Conservation (phyloP, 73 alveolate genomes). For the Paramecium primaurelia region DNA sequence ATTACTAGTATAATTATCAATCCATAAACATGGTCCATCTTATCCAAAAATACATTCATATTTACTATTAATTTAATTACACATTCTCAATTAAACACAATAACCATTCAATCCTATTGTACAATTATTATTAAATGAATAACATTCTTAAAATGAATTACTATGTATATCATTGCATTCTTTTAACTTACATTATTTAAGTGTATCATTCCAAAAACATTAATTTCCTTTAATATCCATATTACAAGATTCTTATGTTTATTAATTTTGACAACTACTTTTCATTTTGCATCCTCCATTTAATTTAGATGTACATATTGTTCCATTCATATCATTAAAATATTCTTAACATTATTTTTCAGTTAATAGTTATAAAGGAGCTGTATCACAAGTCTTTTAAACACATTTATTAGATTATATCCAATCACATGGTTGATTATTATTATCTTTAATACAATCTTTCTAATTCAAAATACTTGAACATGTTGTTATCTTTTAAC, state of each 20-base stretch:
- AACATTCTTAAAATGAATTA: neutral
- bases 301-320: neutral
- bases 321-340: neutral
- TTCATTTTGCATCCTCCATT: neutral
- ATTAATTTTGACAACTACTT: neutral
- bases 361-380: neutral
- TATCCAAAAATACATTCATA: neutral
- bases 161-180: neutral
- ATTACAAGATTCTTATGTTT: neutral
- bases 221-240: neutral
- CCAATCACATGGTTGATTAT: neutral
- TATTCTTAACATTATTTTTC: neutral
- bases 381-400: neutral
- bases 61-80: neutral
- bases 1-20: neutral
- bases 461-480: neutral
- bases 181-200: neutral
- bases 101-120: neutral
- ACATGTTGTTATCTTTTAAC: neutral
- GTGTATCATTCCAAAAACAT: neutral
- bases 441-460: neutral
- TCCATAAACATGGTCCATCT: constrained; percentile 45
- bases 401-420: neutral
- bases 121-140: neutral
- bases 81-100: neutral